Percentiles rank a stretch among this genome's conserved stretches.
Evolutionary conservation across 345 rosid genomes (phyloP).

Genomic region (Sisymbrium altissimum): DNA sequence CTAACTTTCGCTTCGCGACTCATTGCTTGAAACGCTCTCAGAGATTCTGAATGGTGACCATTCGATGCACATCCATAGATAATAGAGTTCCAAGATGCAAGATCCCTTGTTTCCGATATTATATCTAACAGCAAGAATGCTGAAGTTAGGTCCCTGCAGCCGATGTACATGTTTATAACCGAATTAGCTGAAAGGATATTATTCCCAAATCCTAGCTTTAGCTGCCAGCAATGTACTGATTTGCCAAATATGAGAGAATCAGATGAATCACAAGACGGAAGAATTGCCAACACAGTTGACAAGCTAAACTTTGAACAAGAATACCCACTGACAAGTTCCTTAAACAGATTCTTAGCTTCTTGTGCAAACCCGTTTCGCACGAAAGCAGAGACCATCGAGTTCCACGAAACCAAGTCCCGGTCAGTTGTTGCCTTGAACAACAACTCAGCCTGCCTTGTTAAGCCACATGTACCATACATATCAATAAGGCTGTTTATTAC

Average conservation of each 20-base stretch:
- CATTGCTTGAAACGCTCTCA: slow-evolving; percentile 46
- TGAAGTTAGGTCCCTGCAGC: slow-evolving; percentile 35
- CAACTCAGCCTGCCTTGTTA: slow-evolving; percentile 33
- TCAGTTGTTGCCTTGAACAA: slow-evolving; percentile 33
- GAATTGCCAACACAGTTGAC: slow-evolving; percentile 48
- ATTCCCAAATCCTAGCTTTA: slow-evolving; percentile 43
- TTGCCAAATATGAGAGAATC: slow-evolving; percentile 43
- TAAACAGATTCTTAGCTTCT: slow-evolving; percentile 42
- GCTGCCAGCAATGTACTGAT: slow-evolving; percentile 46
- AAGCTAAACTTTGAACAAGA: slow-evolving; percentile 32
- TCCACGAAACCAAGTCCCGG: slow-evolving; percentile 50
- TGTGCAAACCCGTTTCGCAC: slow-evolving; percentile 26
- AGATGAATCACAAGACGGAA: slow-evolving; percentile 43
- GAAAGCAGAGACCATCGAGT: slow-evolving; percentile 47
- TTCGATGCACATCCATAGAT: slow-evolving; percentile 41
- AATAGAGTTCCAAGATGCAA: slow-evolving; percentile 49
- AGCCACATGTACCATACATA: slow-evolving; percentile 45
- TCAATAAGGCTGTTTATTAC: slow-evolving; percentile 46
- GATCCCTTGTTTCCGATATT: slow-evolving; percentile 30
- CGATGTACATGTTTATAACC: slow-evolving; percentile 41
- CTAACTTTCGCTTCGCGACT: slow-evolving; percentile 21
- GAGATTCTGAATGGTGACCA: slow-evolving; percentile 37
- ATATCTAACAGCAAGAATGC: slow-evolving; percentile 36
- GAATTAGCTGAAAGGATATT: slow-evolving; percentile 37
- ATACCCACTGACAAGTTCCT: slow-evolving; percentile 33